Evolutionary conservation across 257 asterid genomes (phyloP).

Genomic region (Phtheirospermum japonicum): DNA sequence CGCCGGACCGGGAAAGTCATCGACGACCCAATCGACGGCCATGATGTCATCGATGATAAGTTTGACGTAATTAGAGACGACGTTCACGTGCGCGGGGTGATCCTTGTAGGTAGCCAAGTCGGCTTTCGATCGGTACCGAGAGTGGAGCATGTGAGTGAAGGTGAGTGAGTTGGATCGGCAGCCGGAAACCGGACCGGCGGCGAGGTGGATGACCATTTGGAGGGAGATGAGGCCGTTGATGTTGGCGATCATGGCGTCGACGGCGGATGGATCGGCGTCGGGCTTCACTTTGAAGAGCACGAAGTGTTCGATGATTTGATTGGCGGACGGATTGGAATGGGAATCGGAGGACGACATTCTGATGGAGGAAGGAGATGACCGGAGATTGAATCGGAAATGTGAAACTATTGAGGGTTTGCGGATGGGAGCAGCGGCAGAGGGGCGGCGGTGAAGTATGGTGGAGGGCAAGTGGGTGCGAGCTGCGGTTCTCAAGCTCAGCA

Average conservation of each 20-base stretch:
- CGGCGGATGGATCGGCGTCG: constrained; percentile 45
- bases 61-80: constrained; percentile 41
- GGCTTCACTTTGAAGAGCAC: constrained; percentile 76
- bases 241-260: constrained; percentile 57
- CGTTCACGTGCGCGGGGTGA: constrained; percentile 61
- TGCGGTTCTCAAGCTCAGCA: constrained; percentile 23
- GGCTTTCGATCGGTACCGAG: constrained; percentile 54
- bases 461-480: constrained; percentile 34
- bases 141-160: constrained; percentile 80
- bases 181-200: constrained; percentile 59
- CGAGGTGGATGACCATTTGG: constrained; percentile 51
- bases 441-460: constrained; percentile 25
- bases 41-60: constrained; percentile 55
- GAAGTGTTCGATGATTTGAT: constrained; percentile 66
- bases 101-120: constrained; percentile 53
- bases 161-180: constrained; percentile 46
- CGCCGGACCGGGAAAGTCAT: constrained; percentile 33
- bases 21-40: constrained; percentile 70
- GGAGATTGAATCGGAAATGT: constrained; percentile 26
- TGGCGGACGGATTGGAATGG: constrained; percentile 8
- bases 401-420: constrained; percentile 8
- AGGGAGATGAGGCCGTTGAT: constrained; percentile 59
- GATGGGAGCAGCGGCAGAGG: constrained; percentile 10
- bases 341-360: constrained; percentile 33
- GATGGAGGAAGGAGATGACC: constrained; percentile 13